Evolutionary conservation across 2,329 filamentous ascomycete species (phyloP).

Genomic region (Passalora sequoiae): DNA sequence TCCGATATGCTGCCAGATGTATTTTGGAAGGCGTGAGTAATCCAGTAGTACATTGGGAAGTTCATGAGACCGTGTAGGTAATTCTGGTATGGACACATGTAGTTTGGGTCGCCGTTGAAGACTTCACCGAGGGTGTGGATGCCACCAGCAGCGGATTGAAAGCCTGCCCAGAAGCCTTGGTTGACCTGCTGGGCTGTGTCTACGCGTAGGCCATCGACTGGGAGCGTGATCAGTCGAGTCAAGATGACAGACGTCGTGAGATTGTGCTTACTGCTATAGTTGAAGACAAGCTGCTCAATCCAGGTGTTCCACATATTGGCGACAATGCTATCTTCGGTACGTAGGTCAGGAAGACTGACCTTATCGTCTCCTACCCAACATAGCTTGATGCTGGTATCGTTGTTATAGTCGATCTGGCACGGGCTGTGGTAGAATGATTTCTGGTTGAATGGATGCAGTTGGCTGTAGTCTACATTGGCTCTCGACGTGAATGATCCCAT

Average conservation of each 20-base stretch:
- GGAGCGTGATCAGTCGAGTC: no score
- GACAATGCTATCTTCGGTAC: conserved; percentile 50
- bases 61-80: conserved; percentile 42
- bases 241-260: no score
- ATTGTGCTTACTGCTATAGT: conserved; percentile 49
- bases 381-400: conserved; percentile 34
- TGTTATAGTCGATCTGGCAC: conserved; percentile 53
- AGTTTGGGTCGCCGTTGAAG: conserved; percentile 33
- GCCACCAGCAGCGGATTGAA: conserved; percentile 29
- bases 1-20: conserved; percentile 33
- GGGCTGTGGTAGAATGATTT: conserved; percentile 45
- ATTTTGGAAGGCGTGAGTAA: conserved; percentile 34
- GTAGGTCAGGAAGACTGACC: conserved; percentile 55
- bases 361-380: conserved; percentile 53
- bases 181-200: conserved; percentile 45
- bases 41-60: conserved; percentile 39
- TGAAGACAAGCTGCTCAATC: conserved; percentile 54
- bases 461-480: conserved; percentile 30
- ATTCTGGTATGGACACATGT: conserved; percentile 40
- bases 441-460: conserved; percentile 39
- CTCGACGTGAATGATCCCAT: conserved; percentile 33
- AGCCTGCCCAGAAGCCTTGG: conserved; percentile 35
- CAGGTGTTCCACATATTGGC: conserved; percentile 51
- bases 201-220: conserved; percentile 48
- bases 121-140: conserved; percentile 44